Evolutionary conservation across 1,284 basidiomycete species (phyloP).

Genomic region (Austropuccinia psidii): DNA sequence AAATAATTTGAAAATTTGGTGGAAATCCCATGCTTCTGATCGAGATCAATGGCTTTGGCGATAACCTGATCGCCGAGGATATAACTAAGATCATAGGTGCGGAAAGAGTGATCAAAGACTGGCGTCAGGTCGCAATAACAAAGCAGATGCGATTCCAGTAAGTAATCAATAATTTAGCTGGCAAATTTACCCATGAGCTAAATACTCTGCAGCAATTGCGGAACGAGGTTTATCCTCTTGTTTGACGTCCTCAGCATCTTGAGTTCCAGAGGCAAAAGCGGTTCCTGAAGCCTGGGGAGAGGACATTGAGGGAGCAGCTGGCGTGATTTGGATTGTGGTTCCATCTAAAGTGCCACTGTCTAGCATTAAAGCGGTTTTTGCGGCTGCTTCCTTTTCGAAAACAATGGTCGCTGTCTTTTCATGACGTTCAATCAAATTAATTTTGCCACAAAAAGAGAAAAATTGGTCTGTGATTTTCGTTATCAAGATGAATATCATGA

Average conservation of each 20-base stretch:
- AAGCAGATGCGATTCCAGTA: neutral
- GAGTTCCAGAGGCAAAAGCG: conserved; percentile 44
- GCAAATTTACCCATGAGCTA: conserved; percentile 58
- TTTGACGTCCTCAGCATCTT: conserved; percentile 54
- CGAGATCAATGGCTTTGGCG: conserved; percentile 75
- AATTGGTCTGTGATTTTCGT: conserved; percentile 12
- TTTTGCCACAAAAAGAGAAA: conserved; percentile 34
- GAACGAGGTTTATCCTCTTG: conserved; percentile 70
- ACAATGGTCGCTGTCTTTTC: conserved; percentile 28
- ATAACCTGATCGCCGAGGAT: conserved; percentile 67
- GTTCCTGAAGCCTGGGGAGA: conserved; percentile 49
- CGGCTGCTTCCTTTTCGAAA: conserved; percentile 63
- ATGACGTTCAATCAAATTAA: conserved; percentile 22
- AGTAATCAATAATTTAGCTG: neutral
- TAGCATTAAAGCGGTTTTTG: conserved; percentile 66
- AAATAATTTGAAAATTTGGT: conserved; percentile 71
- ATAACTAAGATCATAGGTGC: conserved; percentile 54
- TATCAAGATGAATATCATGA: neutral
- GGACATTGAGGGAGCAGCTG: conserved; percentile 44
- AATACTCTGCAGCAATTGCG: conserved; percentile 75
- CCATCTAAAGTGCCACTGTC: conserved; percentile 36
- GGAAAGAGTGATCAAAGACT: neutral
- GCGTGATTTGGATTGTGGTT: conserved; percentile 58
- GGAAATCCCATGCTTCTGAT: conserved; percentile 77
- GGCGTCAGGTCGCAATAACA: neutral